phyloP scores from a whole-genome alignment of 345 rosid genomes.

The Populus ilicifolia region DNA sequence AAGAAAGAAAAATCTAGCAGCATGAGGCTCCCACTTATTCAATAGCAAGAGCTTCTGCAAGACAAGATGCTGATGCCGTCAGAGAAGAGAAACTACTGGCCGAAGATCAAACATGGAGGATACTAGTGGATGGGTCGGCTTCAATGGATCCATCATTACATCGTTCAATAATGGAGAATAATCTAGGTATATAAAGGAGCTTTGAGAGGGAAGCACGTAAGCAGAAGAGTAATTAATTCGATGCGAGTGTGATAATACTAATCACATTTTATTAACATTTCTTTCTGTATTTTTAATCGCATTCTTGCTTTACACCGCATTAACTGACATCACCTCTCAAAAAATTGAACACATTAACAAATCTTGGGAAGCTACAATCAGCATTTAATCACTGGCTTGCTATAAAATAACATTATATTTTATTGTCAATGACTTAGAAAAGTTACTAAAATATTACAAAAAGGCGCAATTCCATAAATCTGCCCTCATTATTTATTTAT shows the following conservation, averaged over 20 bases:
- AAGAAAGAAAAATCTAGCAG: neutral
- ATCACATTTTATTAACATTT: neutral
- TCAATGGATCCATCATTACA: neutral
- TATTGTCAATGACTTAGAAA: neutral
- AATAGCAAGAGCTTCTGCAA: neutral
- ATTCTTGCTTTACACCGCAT: neutral
- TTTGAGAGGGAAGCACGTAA: neutral
- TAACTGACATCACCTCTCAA: neutral
- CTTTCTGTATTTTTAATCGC: neutral
- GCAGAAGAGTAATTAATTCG: neutral
- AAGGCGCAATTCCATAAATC: neutral
- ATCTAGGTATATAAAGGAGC: neutral
- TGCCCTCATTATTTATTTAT: neutral
- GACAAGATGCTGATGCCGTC: neutral
- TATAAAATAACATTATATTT: neutral
- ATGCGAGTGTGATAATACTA: too few relatives aligned
- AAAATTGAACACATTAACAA: neutral
- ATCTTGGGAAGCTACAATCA: neutral
- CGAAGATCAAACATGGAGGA: neutral
- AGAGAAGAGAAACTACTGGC: neutral
- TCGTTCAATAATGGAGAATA: neutral
- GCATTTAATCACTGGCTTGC: neutral
- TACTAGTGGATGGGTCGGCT: neutral
- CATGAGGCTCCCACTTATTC: neutral
- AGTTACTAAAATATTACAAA: neutral